Percentiles rank a stretch among this genome's conserved stretches.
phyloP scores from a whole-genome alignment of 2,329 filamentous ascomycete genomes.

The Ophiostoma sp. region DNA sequence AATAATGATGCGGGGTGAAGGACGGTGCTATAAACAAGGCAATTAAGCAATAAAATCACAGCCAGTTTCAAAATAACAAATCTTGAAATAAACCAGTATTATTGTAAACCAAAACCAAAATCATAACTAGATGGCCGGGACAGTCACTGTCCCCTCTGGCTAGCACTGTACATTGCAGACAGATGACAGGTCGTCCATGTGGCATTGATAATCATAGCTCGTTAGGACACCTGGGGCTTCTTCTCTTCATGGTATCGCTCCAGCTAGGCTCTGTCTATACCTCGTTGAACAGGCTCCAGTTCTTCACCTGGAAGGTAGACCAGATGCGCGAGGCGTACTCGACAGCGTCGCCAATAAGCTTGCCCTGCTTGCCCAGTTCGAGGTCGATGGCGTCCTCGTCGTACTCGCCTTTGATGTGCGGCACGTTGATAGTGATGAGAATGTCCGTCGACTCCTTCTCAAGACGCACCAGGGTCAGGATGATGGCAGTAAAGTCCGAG shows the following conservation, averaged over 20 bases:
- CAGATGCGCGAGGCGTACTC: conserved; percentile 65
- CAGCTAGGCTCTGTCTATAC: conserved; percentile 23
- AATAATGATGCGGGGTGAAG: too few species aligned
- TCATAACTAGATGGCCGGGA: not conserved
- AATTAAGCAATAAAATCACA: too few species aligned
- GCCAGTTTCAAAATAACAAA: not conserved
- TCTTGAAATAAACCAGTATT: not conserved
- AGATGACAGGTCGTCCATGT: not conserved
- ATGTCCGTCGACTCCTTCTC: conserved; percentile 73
- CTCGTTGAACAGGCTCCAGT: conserved; percentile 68
- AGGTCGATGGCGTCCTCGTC: conserved; percentile 66
- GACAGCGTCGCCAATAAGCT: conserved; percentile 61
- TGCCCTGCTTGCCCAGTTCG: conserved; percentile 58
- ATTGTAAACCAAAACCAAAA: not conserved
- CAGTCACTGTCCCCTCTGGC: not conserved
- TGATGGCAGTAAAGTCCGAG: conserved; percentile 65
- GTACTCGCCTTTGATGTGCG: conserved; percentile 71
- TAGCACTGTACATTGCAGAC: not conserved
- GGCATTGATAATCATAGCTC: not conserved
- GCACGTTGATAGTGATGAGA: conserved; percentile 81
- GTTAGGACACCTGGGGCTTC: too few species aligned
- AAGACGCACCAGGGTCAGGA: conserved; percentile 71
- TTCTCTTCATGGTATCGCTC: not conserved
- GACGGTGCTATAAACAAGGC: too few species aligned
- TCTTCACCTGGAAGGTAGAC: conserved; percentile 68